Evolutionary conservation across 495 filamentous ascomycete genomes (phyloP), one percentile per base, ranked within the genome.

Genomic region (Barbatosphaeria neglecta): DNA sequence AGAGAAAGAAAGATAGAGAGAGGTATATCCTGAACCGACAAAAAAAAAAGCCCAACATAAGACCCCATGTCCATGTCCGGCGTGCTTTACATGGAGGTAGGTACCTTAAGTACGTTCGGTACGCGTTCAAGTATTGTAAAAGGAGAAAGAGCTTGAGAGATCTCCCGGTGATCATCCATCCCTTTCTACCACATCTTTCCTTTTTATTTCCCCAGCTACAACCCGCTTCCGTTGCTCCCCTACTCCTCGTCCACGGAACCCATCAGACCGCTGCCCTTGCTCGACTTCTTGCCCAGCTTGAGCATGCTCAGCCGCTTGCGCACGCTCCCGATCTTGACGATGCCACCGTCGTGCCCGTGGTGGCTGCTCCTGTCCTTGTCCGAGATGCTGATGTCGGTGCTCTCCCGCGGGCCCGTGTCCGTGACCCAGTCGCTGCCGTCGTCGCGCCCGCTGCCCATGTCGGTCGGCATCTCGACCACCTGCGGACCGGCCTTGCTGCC

Each of bases 241-340:
- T 55, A 58, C 50, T 72, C 66, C 60, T 76, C 73, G 37, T 59
- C 63, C 39, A 73, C 62, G 48, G 67, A 69, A 45, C 55, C 65
- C 67, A 74, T 76, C 44, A 61, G 53, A 42, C 67, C 73, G 48
- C 59, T 70, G 16, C 57, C 63, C 59, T 74, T 79, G 55, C 77
- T 81, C 22, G 59, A 65, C 68, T 85, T 84, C 63, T 78, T 80
- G 33, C 80, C 78, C 49, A 87, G 58, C 46, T 77, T 77, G 51
- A 90, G 51, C 41, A 81, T 56, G 52, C 83, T 87, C 43, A 89
- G 63, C 54, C 86, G 61, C 63, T 83, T 87, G 64, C 76, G 76
- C 44, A 88, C 73, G 48, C 76, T 81, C 6, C 74, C 68, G n/a
- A 70, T 63, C 24, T 62, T 60, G 44, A 64, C 53, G 53, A 57